Base-by-base conservation (phyloP, 2,329 filamentous ascomycete species). In the Rosellinia necatrix region DNA sequence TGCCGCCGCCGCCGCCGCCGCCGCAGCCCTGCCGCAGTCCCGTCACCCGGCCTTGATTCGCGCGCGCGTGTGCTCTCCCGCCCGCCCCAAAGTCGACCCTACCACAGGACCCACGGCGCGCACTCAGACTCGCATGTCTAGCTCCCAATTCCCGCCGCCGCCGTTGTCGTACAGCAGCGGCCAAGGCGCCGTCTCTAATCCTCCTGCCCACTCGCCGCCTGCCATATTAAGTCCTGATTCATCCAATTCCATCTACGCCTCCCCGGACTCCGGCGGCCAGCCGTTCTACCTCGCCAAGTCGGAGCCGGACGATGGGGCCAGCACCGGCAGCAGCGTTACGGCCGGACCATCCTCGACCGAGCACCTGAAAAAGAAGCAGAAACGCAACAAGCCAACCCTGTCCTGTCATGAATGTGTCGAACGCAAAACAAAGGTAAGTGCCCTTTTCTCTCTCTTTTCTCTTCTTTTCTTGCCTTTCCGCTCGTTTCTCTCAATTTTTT, bases 401-500 rank as follows among this genome's bases (percentile, higher is more conserved):
- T 91, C 87, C 44, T 92, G 90, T 67, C 82, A 86, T 59, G 88
- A 91, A 70, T 93, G 90, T 68, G 90, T 92, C 19, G 88, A 91
- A 74, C 80, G 89, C 64, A 92, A 92, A 75, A 92, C 89, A 21
- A 92, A 91, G 80, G 88, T 88, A 70, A 63, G 81, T 73, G 52
- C 30, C 32, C 38, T 48, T 64, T 49, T 56, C 38, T 22, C 10
- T 22, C 15, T 1, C 43, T 21, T 8, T 42, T 22, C 5, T 17
- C 9, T 3, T 30, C n/a, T 32, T 22, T 40, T 25, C 32, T 27
- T 12, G 8, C 19, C 30, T 19, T 9, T 32, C 7, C 22, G 32
- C 29, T 7, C 38, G 9, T 22, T 19, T 10, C 4, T 21, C n/a
- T n/a, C 43, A 13, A 8, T 7, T 3, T 25, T 6, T 17, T 34